Base-by-base conservation (phyloP, 768 basidiomycete genomes). In the Naganishia vaughanmartiniae region DNA sequence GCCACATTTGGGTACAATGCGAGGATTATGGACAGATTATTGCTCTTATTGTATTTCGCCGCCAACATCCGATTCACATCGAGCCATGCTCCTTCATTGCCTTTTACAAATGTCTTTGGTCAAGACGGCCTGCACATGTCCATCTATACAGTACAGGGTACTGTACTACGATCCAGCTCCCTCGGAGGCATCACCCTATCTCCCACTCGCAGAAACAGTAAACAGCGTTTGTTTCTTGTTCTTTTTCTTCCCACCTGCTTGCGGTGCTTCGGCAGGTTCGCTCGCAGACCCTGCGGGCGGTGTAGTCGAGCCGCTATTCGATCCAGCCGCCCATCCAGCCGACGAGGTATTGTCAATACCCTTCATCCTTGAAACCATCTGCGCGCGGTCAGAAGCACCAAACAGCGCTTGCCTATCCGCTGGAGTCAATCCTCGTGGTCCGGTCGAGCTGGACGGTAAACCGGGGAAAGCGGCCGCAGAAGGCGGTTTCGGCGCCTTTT, bases 151-250 rank as follows among this genome's bases (percentile, higher is more conserved):
- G 4, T 46, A 46, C 45, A 46, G 6, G 45, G 45, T 51, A 14
- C 24, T n/a, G 10, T 7, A 2, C 14, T 42, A 15, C 24, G n/a
- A 51, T 7, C 4, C 6, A 51, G n/a, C 2, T 24, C n/a, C n/a
- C n/a, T n/a, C n/a, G 17, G 4, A 51, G 12, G n/a, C 48, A 1
- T 58, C 33, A 34, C 21, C 4, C 60, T 63, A 63, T 36, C 60
- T 63, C 39, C 60, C 60, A 34, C 48, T 66, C n/a, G 65, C 65
- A 33, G 65, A 66, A 39, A 80, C 77, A 30, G 67, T 72, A 55
- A 81, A 81, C 51, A 81, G 63, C 66, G 79, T 63, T 48, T 81
- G 77, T 66, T 81, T 81, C 30, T 74, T 70, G 55, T 78, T 78
- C 73, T 81, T 81, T 75, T 81, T 81, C 75, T 79, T 79, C 15